phyloP scores from a whole-genome alignment of 129 eudicot species.

The Cynara cardunculus region DNA sequence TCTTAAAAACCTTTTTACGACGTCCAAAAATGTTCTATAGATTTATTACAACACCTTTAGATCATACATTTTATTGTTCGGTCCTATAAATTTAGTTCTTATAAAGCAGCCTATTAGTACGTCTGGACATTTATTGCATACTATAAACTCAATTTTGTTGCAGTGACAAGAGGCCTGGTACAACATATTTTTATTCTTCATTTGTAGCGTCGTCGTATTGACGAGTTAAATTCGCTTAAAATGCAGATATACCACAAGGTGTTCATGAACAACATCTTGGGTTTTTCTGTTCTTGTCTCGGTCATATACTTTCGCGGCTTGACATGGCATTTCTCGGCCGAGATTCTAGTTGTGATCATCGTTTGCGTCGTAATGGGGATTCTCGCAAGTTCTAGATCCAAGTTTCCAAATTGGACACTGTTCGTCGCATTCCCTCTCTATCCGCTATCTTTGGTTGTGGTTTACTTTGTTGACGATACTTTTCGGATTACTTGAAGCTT shows the following conservation, averaged over 20 bases:
- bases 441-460: conserved; percentile 61
- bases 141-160: not conserved
- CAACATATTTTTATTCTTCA: not conserved
- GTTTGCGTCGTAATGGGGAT: conserved; percentile 45
- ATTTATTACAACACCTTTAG: too few relatives aligned
- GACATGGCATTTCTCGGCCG: conserved; percentile 61
- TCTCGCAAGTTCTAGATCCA: conserved; percentile 45
- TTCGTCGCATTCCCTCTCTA: conserved; percentile 48
- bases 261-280: conserved; percentile 66
- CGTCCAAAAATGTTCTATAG: not conserved
- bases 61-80: not conserved
- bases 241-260: conserved; percentile 65
- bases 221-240: not conserved
- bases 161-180: not conserved
- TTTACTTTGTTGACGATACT: conserved; percentile 36
- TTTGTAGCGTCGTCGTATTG: not conserved
- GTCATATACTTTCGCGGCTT: conserved; percentile 44
- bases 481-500: conserved; percentile 16
- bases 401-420: conserved; percentile 59
- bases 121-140: not conserved
- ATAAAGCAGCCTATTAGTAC: not conserved
- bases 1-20: too few relatives aligned
- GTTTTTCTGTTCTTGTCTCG: conserved; percentile 53
- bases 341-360: conserved; percentile 47
- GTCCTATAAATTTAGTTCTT: too few relatives aligned